Base-by-base conservation (phyloP, 2,329 filamentous ascomycete species). In the Mycocentrospora acerina region DNA sequence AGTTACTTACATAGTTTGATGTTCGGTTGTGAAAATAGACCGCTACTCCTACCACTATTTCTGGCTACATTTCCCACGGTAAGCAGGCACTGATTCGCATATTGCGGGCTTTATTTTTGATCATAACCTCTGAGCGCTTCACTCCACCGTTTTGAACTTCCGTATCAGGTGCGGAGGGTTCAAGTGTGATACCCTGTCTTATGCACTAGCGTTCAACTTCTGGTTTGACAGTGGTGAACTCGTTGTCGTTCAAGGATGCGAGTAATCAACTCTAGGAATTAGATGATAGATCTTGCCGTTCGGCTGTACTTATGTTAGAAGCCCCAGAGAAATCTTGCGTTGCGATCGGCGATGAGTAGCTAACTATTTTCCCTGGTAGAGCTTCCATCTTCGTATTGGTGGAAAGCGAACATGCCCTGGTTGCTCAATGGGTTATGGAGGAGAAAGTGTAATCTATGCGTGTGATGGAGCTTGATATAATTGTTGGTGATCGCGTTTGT, bases 1-100 rank as follows among this genome's bases (percentile, higher is more conserved):
- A 42, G 2, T 37, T 17, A 29, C 40, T 46, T 14, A 12, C 4
- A 25, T 40, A 40, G 10, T 36, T 42, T 29, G 12, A 33, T 26
- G 32, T 46, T 31, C 22, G 11, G 37, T 42, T 40, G 26, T 43
- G 29, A n/a, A 46, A 36, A 33, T 43, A 42, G n/a, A 42, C 35
- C 17, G 14, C 32, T 29, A 27, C 42, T 35, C 26, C 10, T n/a
- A n/a, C n/a, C 7, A 24, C 25, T 11, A 46, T 40, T n/a, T 46
- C 32, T 32, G 14, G 35, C 32, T 16, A 39, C 5, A 39, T 13
- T 14, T 39, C 13, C 31, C 18, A 35, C n/a, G 19, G 35, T 25
- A 46, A 19, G n/a, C 40, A 33, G 17, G 29, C 29, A 22, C 39
- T 29, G 18, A 46, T 24, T 37, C 19, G 7, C 2, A 42, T 46